Evolutionary conservation across 2,329 filamentous ascomycete species (phyloP).

Genomic region (Fusarium acutatum): DNA sequence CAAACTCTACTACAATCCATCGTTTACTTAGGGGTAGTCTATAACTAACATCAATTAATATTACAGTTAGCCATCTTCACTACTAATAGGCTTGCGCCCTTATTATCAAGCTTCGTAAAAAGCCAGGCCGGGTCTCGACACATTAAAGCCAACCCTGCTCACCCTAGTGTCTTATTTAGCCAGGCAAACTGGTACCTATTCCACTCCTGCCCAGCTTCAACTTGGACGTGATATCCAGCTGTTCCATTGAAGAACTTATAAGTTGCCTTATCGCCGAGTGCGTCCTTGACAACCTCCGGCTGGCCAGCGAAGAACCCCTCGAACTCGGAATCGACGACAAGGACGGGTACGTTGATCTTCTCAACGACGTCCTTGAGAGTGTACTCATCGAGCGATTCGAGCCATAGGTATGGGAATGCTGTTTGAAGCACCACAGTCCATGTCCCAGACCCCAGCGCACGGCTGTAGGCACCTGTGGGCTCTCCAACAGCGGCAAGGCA

Average conservation of each 20-base stretch:
- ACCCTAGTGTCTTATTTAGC: background rate
- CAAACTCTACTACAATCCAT: too few relatives aligned
- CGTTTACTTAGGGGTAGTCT: too few relatives aligned
- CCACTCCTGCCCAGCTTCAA: background rate
- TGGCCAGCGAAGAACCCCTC: background rate
- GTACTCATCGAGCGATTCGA: background rate
- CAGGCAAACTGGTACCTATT: background rate
- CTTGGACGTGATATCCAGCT: background rate
- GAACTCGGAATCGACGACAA: background rate
- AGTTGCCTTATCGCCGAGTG: background rate
- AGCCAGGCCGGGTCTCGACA: too few relatives aligned
- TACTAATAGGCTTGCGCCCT: too few relatives aligned
- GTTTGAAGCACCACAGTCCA: background rate
- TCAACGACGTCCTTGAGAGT: background rate
- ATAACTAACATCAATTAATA: too few relatives aligned
- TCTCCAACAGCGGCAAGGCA: background rate
- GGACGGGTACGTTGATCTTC: background rate
- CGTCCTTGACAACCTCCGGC: background rate
- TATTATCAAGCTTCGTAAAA: too few relatives aligned
- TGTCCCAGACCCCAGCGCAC: background rate
- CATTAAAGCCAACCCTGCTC: too few relatives aligned
- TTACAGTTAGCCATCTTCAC: too few relatives aligned
- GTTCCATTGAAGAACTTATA: background rate
- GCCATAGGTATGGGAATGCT: background rate
- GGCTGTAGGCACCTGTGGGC: background rate